Percentiles rank a stretch among this genome's conserved stretches.
phyloP scores from a whole-genome alignment of 177 flowering plant genomes.

The Telopea speciosissima region DNA sequence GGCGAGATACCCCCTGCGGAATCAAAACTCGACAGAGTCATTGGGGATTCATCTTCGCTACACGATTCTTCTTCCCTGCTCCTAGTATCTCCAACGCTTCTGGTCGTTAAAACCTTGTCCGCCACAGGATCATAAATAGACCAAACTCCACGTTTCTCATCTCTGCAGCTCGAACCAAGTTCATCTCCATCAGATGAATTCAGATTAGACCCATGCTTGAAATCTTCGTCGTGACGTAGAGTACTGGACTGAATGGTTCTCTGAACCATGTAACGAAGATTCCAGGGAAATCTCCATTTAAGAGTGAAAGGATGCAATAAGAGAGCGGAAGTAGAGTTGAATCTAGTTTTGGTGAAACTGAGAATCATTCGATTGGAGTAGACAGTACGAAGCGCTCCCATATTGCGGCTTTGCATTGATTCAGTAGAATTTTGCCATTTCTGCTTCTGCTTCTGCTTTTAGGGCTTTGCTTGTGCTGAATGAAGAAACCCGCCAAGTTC shows the following conservation, averaged over 20 bases:
- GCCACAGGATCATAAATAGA: conserved; percentile 26
- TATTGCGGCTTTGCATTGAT: conserved; percentile 36
- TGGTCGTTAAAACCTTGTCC: conserved; percentile 16
- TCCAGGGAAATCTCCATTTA: conserved; percentile 17
- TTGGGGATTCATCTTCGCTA: conserved; percentile 9
- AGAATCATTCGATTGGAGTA: conserved; percentile 19
- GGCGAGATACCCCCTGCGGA: conserved; percentile 5
- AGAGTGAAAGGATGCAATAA: conserved; percentile 3
- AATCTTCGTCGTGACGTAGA: conserved; percentile 2
- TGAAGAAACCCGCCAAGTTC: conserved; percentile 8
- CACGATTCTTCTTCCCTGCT: conserved; percentile 2
- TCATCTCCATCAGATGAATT: neutral
- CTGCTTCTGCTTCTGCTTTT: neutral
- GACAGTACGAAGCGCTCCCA: conserved; percentile 35
- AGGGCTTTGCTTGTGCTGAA: neutral
- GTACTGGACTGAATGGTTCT: conserved; percentile 1
- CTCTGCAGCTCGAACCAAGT: neutral
- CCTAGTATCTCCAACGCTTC: neutral
- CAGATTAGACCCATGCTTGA: conserved; percentile 1
- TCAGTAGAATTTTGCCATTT: neutral
- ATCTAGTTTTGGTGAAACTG: conserved; percentile 3
- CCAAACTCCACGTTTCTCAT: conserved; percentile 14
- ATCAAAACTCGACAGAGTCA: conserved; percentile 1
- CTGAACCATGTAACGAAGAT: conserved; percentile 11
- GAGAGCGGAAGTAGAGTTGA: conserved; percentile 5